These are phyloP conservation scores for Hanseniaspora osmophila DNA, from an alignment of 805 yeast genomes.

Conservation along the genomic window DNA sequence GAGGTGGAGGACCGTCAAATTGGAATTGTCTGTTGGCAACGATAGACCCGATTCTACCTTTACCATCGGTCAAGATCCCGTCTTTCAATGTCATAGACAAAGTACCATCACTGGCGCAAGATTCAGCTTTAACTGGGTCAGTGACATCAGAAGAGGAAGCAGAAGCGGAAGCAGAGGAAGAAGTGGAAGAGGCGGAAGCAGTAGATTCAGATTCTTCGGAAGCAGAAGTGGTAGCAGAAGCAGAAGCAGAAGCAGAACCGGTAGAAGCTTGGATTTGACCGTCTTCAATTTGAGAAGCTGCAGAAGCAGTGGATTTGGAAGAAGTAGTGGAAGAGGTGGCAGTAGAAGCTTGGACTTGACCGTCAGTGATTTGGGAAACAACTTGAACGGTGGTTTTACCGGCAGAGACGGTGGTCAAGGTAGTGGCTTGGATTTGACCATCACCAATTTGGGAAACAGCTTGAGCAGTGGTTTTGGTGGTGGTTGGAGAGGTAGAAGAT, in stretches of 20 bases:
- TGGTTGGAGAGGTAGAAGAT: conserved; percentile 10
- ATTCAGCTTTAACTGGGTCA: conserved; percentile 10
- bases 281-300: conserved; percentile 33
- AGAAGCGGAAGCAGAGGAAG: conserved; percentile 18
- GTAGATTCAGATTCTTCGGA: conserved; percentile 10
- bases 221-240: conserved; percentile 25
- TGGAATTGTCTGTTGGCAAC: conserved; percentile 64
- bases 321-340: conserved; percentile 18
- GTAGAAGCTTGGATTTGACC: conserved; percentile 33
- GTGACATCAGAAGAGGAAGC: conserved; percentile 13
- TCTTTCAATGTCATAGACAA: conserved; percentile 35
- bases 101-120: conserved; percentile 31
- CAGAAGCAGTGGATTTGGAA: conserved; percentile 21
- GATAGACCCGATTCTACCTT: conserved; percentile 52
- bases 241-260: conserved; percentile 9
- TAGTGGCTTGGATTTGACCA: conserved; percentile 30
- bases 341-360: conserved; percentile 7
- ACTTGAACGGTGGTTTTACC: conserved; percentile 17
- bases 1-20: conserved; percentile 65
- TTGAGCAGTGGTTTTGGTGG: conserved; percentile 3
- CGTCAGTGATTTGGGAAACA: conserved; percentile 23
- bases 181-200: conserved; percentile 19
- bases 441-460: conserved; percentile 29
- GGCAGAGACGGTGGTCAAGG: conserved; percentile 17
- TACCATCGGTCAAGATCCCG: conserved; percentile 35